Percentiles rank a stretch among this genome's conserved stretches.
phyloP scores from a whole-genome alignment of 2,329 filamentous ascomycete species.

The Alternaria brassicae region DNA sequence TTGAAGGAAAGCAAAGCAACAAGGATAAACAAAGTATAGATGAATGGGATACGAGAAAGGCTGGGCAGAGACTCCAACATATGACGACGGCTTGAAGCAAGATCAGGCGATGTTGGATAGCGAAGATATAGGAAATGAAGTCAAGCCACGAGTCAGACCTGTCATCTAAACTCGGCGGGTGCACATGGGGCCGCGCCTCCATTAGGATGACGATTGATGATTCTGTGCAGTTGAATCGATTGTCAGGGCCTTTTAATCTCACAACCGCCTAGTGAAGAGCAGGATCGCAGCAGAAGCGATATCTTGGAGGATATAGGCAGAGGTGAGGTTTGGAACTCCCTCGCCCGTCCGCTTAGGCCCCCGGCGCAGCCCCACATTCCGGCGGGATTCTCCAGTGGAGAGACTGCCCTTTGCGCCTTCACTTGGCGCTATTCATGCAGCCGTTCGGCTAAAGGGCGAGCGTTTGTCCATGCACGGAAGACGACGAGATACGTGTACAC shows the following conservation, averaged over 20 bases:
- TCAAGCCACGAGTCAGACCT: conserved; percentile 46
- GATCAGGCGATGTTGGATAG: conserved; percentile 15
- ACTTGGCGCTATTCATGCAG: conserved; percentile 33
- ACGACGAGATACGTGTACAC: conserved; percentile 6
- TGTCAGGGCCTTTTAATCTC: conserved; percentile 45
- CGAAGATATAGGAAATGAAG: conserved; percentile 43
- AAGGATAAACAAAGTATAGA: conserved; percentile 6
- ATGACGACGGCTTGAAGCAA: conserved; percentile 23
- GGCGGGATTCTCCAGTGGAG: conserved; percentile 28
- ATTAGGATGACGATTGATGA: conserved; percentile 16
- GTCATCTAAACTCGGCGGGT: conserved; percentile 33
- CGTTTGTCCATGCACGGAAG: conserved; percentile 15
- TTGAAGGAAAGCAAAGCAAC: conserved; percentile 5
- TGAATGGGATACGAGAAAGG: conserved; percentile 9
- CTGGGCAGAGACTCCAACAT: conserved; percentile 20
- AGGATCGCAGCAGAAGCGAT: conserved; percentile 17
- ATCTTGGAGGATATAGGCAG: conserved; percentile 33
- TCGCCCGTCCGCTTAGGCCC: conserved; percentile 13
- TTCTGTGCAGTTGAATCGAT: conserved; percentile 25
- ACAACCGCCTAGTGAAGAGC: conserved; percentile 24
- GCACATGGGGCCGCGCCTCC: conserved; percentile 30
- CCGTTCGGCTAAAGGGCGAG: conserved; percentile 31
- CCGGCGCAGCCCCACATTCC: conserved; percentile 28
- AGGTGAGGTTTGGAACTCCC: conserved; percentile 41
- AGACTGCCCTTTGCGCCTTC: conserved; percentile 25